Evolutionary conservation across 2,329 filamentous ascomycete species (phyloP).

Genomic region (Tolypocladium capitatum): DNA sequence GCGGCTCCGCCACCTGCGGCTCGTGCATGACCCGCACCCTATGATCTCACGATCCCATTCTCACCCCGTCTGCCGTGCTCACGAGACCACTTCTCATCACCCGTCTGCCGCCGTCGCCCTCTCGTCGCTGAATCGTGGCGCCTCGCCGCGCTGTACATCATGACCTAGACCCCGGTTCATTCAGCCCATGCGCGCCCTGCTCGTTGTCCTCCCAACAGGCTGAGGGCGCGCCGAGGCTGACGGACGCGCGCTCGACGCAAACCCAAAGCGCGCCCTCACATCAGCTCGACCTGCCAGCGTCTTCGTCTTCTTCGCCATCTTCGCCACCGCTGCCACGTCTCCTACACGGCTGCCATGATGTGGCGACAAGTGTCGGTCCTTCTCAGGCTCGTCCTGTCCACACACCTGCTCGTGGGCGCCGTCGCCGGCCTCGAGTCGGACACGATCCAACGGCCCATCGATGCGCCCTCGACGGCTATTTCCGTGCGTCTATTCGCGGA

Average conservation of each 20-base stretch:
- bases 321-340: background rate
- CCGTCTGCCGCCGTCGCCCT: background rate
- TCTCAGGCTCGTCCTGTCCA: background rate
- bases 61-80: background rate
- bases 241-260: background rate
- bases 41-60: background rate
- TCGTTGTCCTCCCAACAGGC: background rate
- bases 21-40: background rate
- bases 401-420: background rate
- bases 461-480: constrained; percentile 19
- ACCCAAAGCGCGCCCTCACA: background rate
- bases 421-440: background rate
- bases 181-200: too few relatives aligned
- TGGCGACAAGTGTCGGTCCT: background rate
- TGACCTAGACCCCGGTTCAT: background rate
- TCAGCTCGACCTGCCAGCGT: background rate
- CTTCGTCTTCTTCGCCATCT: background rate
- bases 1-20: background rate
- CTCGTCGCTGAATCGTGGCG: background rate
- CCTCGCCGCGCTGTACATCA: background rate
- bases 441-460: background rate
- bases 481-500: constrained; percentile 58
- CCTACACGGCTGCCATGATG: background rate
- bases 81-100: background rate
- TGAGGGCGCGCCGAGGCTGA: background rate